phyloP scores from a whole-genome alignment of 768 basidiomycete genomes.

The Tricholoma flavovirens region DNA sequence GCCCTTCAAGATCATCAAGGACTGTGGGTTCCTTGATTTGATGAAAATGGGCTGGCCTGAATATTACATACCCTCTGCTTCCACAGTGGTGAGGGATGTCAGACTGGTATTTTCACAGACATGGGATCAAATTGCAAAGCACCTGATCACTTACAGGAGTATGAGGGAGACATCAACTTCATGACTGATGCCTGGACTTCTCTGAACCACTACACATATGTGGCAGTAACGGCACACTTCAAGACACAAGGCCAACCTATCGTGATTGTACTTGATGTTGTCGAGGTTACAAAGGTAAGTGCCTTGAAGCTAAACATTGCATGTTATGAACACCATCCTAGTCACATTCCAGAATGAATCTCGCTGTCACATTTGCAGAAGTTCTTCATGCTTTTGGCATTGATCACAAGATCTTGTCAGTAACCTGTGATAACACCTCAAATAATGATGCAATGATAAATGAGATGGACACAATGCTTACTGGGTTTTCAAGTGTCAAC shows the following conservation, averaged over 20 bases:
- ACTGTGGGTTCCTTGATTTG: not conserved
- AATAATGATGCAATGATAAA: not conserved
- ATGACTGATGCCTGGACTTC: slow-evolving; percentile 31
- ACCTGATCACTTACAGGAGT: slow-evolving; percentile 16
- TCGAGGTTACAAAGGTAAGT: slow-evolving; percentile 23
- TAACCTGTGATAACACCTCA: not conserved
- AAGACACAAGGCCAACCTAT: slow-evolving; percentile 20
- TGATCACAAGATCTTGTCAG: slow-evolving; percentile 19
- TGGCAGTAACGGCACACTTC: slow-evolving; percentile 25
- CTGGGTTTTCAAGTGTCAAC: slow-evolving; percentile 22
- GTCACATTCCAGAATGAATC: slow-evolving; percentile 23
- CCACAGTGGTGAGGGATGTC: not conserved
- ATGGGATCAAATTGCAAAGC: not conserved
- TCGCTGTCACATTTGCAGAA: slow-evolving; percentile 21
- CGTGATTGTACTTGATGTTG: slow-evolving; percentile 24
- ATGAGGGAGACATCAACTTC: slow-evolving; percentile 26
- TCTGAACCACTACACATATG: slow-evolving; percentile 25
- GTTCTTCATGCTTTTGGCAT: slow-evolving; percentile 26
- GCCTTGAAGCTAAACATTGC: not conserved
- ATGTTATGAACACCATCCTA: not conserved
- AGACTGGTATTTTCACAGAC: not conserved
- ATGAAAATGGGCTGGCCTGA: not conserved
- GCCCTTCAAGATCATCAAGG: not conserved
- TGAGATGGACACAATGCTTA: slow-evolving; percentile 14
- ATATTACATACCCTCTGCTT: not conserved